These are phyloP conservation scores for Exophiala aquamarina DNA, from an alignment of 2,329 filamentous ascomycete genomes.

Conservation along the genomic window DNA sequence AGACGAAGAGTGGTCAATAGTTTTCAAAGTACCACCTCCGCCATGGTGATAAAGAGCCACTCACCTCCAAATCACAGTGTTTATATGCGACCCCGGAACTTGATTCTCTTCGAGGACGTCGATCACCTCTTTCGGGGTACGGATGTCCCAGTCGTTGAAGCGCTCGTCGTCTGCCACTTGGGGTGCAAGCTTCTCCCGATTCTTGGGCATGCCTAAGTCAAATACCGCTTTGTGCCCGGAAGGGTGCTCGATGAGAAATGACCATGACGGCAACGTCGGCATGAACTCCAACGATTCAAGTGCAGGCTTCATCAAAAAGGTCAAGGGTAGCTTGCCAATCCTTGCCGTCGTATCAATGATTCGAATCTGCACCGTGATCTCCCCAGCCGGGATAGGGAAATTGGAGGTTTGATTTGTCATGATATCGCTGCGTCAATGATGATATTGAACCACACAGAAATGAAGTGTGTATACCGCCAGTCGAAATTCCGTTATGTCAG, in stretches of 20 bases:
- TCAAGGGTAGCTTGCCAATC: constrained; percentile 8
- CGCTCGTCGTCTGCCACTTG: constrained; percentile 8
- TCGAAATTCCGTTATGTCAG: no score
- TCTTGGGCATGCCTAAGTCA: constrained; percentile 34
- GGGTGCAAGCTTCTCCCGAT: constrained; percentile 23
- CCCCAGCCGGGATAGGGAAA: neutral
- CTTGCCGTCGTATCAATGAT: constrained; percentile 13
- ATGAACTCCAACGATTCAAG: constrained; percentile 6
- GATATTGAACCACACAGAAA: no score
- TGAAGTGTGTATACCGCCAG: no score
- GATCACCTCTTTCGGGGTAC: constrained; percentile 18
- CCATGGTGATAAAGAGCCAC: constrained; percentile 3
- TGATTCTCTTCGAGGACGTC: constrained; percentile 18
- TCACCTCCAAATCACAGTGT: constrained; percentile 16
- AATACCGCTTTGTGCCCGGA: constrained; percentile 24
- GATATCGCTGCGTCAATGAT: no score
- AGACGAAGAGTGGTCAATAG: constrained; percentile 19
- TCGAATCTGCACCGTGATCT: constrained; percentile 2
- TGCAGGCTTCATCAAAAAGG: constrained; percentile 6
- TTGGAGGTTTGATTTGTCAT: neutral
- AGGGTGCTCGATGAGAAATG: constrained; percentile 10
- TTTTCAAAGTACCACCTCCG: no score
- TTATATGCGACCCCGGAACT: neutral
- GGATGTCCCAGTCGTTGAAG: constrained; percentile 8
- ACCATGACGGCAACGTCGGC: constrained; percentile 10